These are phyloP conservation scores for Cudoniella acicularis DNA, from an alignment of 495 filamentous ascomycete species.

Conservation along the genomic window DNA sequence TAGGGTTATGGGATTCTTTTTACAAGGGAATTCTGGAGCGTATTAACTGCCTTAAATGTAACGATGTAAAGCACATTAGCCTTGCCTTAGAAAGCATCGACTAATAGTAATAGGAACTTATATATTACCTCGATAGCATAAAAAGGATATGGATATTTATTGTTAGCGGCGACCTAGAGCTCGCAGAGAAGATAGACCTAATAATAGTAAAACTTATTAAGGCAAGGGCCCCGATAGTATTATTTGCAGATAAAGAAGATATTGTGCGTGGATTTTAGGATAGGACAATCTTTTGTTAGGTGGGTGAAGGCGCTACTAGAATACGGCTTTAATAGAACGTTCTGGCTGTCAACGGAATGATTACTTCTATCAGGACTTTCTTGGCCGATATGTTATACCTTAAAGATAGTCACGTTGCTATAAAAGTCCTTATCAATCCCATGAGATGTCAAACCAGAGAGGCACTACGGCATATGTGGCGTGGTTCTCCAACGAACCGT, in stretches of 20 bases:
- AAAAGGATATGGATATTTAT: no score
- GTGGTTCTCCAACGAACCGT: constrained; percentile 1
- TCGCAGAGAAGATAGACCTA: no score
- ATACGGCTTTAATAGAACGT: constrained; percentile 8
- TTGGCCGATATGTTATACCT: constrained; percentile 6
- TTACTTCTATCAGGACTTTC: constrained; percentile 12
- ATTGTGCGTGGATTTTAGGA: no score
- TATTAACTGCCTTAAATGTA: constrained; percentile 9
- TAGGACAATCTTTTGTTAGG: no score
- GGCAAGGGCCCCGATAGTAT: no score
- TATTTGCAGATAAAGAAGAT: no score
- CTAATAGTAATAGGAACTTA: constrained; percentile 8
- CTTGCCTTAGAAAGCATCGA: constrained; percentile 1
- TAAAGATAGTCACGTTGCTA: constrained; percentile 3
- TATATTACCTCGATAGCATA: constrained; percentile 13
- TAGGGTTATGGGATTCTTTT: constrained; percentile 10
- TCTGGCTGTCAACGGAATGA: constrained; percentile 6
- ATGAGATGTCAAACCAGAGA: constrained; percentile 11
- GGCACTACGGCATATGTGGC: constrained; percentile 11
- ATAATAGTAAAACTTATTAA: no score
- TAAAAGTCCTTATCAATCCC: constrained; percentile 5
- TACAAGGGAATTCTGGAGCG: constrained; percentile 8
- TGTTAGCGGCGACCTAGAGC: no score
- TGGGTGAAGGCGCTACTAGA: no score
- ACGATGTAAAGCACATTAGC: constrained; percentile 7